phyloP scores from a whole-genome alignment of 2,329 filamentous ascomycete genomes.

The Curvularia hawaiiensis region DNA sequence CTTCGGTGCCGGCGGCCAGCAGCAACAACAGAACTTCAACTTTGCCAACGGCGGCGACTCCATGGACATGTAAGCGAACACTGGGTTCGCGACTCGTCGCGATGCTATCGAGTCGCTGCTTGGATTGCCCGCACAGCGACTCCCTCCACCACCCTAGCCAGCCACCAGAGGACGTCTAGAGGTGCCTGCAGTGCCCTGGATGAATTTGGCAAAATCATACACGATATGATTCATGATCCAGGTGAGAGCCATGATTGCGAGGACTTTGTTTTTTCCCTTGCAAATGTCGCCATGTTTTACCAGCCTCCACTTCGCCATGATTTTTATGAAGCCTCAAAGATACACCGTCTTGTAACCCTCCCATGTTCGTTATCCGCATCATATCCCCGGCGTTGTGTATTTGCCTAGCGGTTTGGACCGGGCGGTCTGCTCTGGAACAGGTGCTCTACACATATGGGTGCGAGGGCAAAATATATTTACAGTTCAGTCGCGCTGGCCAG shows the following conservation, averaged over 20 bases:
- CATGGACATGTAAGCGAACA: conserved; percentile 70
- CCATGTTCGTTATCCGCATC: conserved; percentile 44
- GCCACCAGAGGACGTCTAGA: conserved; percentile 16
- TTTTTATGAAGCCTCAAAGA: conserved; percentile 47
- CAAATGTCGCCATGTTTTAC: conserved; percentile 31
- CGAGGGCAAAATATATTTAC: conserved; percentile 19
- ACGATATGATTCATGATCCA: conserved; percentile 36
- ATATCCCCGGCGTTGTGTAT: conserved; percentile 49
- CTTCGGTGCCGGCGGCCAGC: conserved; percentile 67
- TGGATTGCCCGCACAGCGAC: conserved; percentile 9
- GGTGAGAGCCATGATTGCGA: conserved; percentile 25
- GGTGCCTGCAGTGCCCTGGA: conserved; percentile 18
- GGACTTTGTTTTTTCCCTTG: conserved; percentile 26
- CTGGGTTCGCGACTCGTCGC: conserved; percentile 8
- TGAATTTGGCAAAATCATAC: conserved; percentile 24
- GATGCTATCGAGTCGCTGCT: conserved; percentile 14
- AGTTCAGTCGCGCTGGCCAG: conserved; percentile 27
- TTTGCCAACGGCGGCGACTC: conserved; percentile 80
- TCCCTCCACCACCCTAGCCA: conserved; percentile 10
- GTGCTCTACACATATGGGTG: conserved; percentile 19
- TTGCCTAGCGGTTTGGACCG: conserved; percentile 33
- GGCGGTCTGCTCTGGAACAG: conserved; percentile 24
- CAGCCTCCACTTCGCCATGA: conserved; percentile 40
- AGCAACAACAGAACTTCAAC: conserved; percentile 84
- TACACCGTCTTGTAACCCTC: conserved; percentile 51